phyloP scores from a whole-genome alignment of 352 stramenopile species.

The Phytophthora constricta region DNA sequence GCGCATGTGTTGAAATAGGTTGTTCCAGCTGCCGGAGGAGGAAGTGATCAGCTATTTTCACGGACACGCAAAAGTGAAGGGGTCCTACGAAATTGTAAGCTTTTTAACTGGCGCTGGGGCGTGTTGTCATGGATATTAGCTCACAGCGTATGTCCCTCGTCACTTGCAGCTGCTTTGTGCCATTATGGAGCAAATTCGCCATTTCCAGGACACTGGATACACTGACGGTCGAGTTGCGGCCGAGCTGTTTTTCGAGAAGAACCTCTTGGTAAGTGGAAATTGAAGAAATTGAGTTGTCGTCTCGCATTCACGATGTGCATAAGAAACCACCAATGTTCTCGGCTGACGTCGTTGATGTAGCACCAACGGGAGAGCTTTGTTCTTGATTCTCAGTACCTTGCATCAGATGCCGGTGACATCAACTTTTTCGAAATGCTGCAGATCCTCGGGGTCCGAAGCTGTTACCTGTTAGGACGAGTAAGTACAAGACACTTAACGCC shows the following conservation, averaged over 20 bases:
- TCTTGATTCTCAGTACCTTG: conserved; percentile 52
- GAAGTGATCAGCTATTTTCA: conserved; percentile 87
- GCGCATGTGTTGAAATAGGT: conserved; percentile 33
- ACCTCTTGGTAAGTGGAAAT: conserved; percentile 42
- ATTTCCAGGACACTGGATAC: conserved; percentile 93
- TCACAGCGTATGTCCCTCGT: background rate
- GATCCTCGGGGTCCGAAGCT: conserved; percentile 67
- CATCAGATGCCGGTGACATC: conserved; percentile 33
- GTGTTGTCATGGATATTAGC: background rate
- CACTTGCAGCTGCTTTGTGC: conserved; percentile 67
- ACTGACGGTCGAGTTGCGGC: conserved; percentile 78
- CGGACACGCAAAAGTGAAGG: conserved; percentile 88
- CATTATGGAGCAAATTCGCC: conserved; percentile 92
- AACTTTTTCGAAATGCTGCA: conserved; percentile 75
- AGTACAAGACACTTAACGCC: conserved; percentile 12
- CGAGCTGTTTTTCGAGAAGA: conserved; percentile 79
- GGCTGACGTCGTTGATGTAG: conserved; percentile 29
- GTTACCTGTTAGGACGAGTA: conserved; percentile 61
- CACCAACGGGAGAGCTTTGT: conserved; percentile 64
- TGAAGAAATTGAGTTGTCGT: too few species aligned
- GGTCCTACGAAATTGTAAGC: conserved; percentile 89
- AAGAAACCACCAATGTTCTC: too few species aligned
- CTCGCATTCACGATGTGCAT: too few species aligned
- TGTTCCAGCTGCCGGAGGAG: conserved; percentile 88
- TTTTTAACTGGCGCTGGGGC: background rate